Evolutionary conservation across 495 filamentous ascomycete species (phyloP), one percentile per base, ranked within the genome.

Genomic region (Xylona heveae): DNA sequence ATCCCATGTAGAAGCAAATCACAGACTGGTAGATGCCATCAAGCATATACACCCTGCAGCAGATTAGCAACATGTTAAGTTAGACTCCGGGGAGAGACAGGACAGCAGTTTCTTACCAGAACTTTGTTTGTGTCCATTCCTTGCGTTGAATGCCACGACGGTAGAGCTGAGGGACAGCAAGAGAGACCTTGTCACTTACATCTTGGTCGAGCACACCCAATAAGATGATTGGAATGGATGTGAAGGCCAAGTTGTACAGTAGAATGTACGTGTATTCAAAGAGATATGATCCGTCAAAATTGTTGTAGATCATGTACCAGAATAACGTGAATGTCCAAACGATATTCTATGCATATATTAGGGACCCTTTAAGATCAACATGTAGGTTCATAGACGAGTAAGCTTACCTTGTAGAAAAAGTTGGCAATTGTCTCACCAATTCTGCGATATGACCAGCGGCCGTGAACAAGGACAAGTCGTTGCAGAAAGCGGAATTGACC

Each of bases 171-270:
- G 90, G 90, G 31, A 95, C 84, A 33, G 78, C 83, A 24, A 99
- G 59, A 6, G 90, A 93, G 15, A 99, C 80, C 45, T 71, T 74
- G 51, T 95, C 90, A 42, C 72, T 74, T 19, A 99, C 88, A 53
- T 99, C 90, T 53, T 99, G 90, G 42, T 99, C 90, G 35, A 99
- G 62, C 24, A 99, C 81, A 44, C 90, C 90, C 69, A 95, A 88
- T 42, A 99, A 68, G 37, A 94, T 81, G 33, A 94, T 78, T 1
- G 90, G 83, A 10, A 99, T 56, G 8, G 90, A 99, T 8, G 90
- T 95, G 53, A 99, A 99, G 16, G 83, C 79, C 43, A 99, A 62
- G 54, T 95, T 99, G 64, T 88, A 88, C 37, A 94, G 56, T 31
- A 95, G 61, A 43, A 95, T 88, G 54, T 95, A 99, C 14, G 81